phyloP scores from a whole-genome alignment of 331 rosid species.

The Malus hybrid region DNA sequence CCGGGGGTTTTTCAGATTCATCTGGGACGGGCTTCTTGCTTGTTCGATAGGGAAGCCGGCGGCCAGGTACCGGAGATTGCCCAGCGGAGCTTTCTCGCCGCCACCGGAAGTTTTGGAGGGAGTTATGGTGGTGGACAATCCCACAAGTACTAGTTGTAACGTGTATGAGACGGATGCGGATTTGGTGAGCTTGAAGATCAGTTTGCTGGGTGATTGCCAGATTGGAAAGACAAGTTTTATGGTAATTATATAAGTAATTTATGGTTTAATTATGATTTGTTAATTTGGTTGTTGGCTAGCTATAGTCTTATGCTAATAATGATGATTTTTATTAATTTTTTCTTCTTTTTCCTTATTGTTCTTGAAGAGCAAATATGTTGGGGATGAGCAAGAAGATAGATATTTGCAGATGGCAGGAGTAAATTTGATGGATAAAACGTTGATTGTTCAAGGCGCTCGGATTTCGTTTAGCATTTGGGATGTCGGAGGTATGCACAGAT shows the following conservation, averaged over 20 bases:
- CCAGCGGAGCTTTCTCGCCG: conserved; percentile 12
- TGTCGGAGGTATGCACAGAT: conserved; percentile 53
- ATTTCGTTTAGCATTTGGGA: conserved; percentile 85
- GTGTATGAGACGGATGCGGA: conserved; percentile 64
- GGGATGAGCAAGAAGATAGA: conserved; percentile 69
- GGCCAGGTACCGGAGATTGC: conserved; percentile 42
- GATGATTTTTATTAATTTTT: background rate
- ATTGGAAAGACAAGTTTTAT: conserved; percentile 89
- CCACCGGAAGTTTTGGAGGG: conserved; percentile 5
- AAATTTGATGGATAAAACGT: conserved; percentile 81
- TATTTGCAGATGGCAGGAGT: conserved; percentile 77
- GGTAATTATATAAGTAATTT: conserved; percentile 24
- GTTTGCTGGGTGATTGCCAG: conserved; percentile 87
- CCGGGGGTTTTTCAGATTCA: conserved; percentile 52
- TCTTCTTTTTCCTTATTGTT: background rate
- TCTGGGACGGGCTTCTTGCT: conserved; percentile 65
- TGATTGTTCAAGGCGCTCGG: conserved; percentile 61
- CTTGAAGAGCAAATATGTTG: conserved; percentile 69
- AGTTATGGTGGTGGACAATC: background rate
- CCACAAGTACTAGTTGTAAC: conserved; percentile 3
- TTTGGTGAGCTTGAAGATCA: conserved; percentile 73
- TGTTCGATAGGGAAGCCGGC: conserved; percentile 48
- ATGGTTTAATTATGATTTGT: background rate
- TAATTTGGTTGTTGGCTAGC: too few species aligned
- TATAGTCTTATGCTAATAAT: background rate